A percentile compares a stretch with the other conserved stretches of the same genome.
Conservation (phyloP, 106 monocot genomes). For the Allium fistulosum region DNA sequence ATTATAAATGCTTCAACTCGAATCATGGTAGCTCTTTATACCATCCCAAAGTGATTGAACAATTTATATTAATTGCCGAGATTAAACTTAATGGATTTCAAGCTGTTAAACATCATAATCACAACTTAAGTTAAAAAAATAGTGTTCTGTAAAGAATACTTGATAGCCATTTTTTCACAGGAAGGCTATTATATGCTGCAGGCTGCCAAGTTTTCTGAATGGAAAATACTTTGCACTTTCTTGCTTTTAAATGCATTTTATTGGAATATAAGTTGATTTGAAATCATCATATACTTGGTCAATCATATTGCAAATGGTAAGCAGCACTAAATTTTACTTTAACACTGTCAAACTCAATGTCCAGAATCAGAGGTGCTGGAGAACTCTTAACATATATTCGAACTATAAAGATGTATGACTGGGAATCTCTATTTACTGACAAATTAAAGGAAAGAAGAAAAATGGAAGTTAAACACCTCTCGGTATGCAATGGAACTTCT, state of each 20-base stretch:
- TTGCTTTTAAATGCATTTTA: not conserved
- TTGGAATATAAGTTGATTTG: not conserved
- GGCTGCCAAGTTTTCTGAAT: not conserved
- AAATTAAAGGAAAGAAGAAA: constrained; percentile 65
- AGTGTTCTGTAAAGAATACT: too few relatives aligned
- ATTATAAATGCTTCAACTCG: too few relatives aligned
- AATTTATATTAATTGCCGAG: too few relatives aligned
- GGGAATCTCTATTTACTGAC: constrained; percentile 69
- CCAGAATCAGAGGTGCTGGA: constrained; percentile 81
- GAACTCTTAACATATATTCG: constrained; percentile 76
- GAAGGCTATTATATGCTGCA: not conserved
- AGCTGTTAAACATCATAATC: too few relatives aligned
- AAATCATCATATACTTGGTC: too few relatives aligned
- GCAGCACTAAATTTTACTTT: too few relatives aligned
- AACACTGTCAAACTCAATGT: not conserved
- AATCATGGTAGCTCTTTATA: too few relatives aligned
- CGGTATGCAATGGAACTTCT: constrained; percentile 38
- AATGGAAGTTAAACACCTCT: constrained; percentile 85
- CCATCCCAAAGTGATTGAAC: too few relatives aligned
- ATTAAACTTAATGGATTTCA: too few relatives aligned
- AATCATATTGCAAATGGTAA: too few relatives aligned
- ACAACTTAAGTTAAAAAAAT: too few relatives aligned
- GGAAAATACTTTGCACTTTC: not conserved
- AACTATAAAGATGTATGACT: constrained; percentile 86
- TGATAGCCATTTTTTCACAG: too few relatives aligned